These are phyloP conservation scores for Daldinia sp. DNA, from an alignment of 2,329 filamentous ascomycete genomes.

Conservation along the genomic window DNA sequence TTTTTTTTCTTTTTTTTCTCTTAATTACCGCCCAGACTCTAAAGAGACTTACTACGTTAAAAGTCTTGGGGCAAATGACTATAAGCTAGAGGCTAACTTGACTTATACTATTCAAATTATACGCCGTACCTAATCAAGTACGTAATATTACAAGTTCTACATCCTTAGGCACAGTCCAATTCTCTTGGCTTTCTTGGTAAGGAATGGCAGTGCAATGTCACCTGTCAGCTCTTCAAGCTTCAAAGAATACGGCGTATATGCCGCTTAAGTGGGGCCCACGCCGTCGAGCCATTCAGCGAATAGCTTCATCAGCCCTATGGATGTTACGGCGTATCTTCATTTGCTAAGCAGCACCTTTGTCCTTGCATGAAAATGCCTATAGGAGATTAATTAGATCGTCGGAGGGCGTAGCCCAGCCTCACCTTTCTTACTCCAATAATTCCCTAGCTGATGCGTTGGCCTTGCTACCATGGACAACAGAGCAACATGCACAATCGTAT, in stretches of 20 bases:
- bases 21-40: not conserved
- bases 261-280: constrained; percentile 13
- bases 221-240: not conserved
- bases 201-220: constrained; percentile 4
- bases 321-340: constrained; percentile 25
- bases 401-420: constrained; percentile 13
- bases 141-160: not conserved
- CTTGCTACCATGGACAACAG: not conserved
- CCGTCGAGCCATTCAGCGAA: not conserved
- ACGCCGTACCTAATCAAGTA: not conserved
- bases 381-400: not conserved
- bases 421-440: not conserved
- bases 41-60: not conserved
- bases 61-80: not conserved
- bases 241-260: constrained; percentile 38
- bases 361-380: not conserved
- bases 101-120: not conserved
- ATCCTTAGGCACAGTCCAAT: not conserved
- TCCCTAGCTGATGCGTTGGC: not conserved
- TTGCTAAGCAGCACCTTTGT: not conserved
- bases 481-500: constrained; percentile 14
- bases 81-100: not conserved
- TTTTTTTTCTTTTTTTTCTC: not conserved
- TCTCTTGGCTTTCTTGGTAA: not conserved
- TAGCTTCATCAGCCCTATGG: constrained; percentile 8